These are phyloP conservation scores for Geotrichum histeridarum DNA, from an alignment of 1,139 yeast species.

Conservation along the genomic window DNA sequence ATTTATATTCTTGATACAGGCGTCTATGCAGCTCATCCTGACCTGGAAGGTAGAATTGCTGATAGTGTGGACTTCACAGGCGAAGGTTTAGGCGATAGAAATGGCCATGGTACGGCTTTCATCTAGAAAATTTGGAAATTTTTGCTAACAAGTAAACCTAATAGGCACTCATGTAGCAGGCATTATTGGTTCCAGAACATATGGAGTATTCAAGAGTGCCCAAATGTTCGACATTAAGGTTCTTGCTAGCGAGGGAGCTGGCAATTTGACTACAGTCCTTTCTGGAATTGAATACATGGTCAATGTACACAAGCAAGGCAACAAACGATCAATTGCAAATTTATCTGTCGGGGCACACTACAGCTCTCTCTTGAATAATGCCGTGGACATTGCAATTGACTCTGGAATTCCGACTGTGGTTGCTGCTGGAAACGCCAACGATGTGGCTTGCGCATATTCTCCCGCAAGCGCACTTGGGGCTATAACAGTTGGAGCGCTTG, in stretches of 20 bases:
- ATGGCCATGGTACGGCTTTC: constrained; percentile 53
- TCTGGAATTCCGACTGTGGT: constrained; percentile 74
- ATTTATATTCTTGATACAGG: constrained; percentile 87
- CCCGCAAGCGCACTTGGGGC: constrained; percentile 74
- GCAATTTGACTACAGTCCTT: constrained; percentile 56
- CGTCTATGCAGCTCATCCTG: constrained; percentile 52
- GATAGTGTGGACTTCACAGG: constrained; percentile 57
- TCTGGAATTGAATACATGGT: constrained; percentile 76
- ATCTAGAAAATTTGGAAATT: background rate
- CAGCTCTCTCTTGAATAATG: constrained; percentile 63
- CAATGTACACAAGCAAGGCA: constrained; percentile 47
- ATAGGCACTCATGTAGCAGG: constrained; percentile 87
- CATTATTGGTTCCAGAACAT: constrained; percentile 66
- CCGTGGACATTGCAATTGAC: constrained; percentile 66
- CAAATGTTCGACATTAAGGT: constrained; percentile 70
- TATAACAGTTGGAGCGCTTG: constrained; percentile 85
- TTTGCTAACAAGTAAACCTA: background rate
- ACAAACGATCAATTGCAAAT: constrained; percentile 63
- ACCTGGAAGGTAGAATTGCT: constrained; percentile 60
- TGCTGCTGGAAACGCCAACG: constrained; percentile 83
- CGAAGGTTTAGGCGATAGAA: constrained; percentile 58
- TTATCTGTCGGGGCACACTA: constrained; percentile 72
- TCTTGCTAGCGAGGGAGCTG: constrained; percentile 59
- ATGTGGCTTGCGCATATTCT: constrained; percentile 72
- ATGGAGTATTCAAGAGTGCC: constrained; percentile 73